Conservation (phyloP, 768 basidiomycete species). For the Rhizopogon vulgaris region DNA sequence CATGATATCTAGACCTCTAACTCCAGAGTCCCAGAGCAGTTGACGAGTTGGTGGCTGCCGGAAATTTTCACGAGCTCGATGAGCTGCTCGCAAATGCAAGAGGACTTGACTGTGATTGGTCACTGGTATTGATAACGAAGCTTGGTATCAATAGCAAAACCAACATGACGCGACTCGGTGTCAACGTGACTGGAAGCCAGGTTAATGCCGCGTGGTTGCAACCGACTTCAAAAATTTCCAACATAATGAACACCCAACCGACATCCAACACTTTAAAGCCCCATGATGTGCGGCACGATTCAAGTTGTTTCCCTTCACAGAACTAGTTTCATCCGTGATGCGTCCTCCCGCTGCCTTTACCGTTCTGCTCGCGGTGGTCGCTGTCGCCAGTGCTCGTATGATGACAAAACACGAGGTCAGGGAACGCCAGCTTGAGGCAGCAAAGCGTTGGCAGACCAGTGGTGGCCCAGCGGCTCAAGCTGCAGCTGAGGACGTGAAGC, state of each 20-base stretch:
- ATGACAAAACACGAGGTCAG: slow-evolving; percentile 37
- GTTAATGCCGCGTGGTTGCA: too few relatives aligned
- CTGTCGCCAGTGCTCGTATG: slow-evolving; percentile 11
- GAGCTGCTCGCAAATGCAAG: too few relatives aligned
- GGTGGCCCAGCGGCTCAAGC: neutral
- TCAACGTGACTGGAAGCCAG: too few relatives aligned
- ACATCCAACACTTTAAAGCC: too few relatives aligned
- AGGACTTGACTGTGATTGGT: too few relatives aligned
- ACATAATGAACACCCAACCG: too few relatives aligned
- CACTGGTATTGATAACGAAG: too few relatives aligned
- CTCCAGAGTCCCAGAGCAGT: neutral
- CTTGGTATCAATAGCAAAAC: too few relatives aligned
- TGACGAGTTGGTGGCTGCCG: neutral
- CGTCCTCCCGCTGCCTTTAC: slow-evolving; percentile 2
- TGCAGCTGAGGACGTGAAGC: slow-evolving; percentile 1
- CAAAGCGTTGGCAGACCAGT: slow-evolving; percentile 30
- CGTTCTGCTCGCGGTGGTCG: slow-evolving; percentile 5
- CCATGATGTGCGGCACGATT: too few relatives aligned
- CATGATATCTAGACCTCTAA: neutral
- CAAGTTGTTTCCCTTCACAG: neutral
- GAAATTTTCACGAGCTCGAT: too few relatives aligned
- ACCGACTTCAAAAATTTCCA: too few relatives aligned
- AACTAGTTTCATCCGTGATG: slow-evolving; percentile 6
- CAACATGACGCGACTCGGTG: too few relatives aligned
- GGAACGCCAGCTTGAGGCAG: slow-evolving; percentile 42